Base-by-base conservation (phyloP, 768 basidiomycete genomes). In the Kwoniella newhampshirensis region DNA sequence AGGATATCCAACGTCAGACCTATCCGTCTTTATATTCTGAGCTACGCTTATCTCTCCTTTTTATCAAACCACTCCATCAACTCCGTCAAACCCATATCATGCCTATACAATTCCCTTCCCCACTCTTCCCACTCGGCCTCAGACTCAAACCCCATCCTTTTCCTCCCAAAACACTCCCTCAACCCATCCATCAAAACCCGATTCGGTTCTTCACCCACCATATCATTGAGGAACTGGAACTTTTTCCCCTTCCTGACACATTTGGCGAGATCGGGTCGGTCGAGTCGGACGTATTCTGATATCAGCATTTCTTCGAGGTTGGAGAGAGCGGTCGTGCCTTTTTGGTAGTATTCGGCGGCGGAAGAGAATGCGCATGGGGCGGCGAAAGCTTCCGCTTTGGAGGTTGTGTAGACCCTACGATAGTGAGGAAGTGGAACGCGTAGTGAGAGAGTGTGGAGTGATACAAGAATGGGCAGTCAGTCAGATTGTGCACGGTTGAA, bases 341-440 rank as follows among this genome's bases (percentile, higher is more conserved):
- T 13, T 4, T 50, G n/a, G 15, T n/a, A 23, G 30, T 41, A 57
- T 35, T 43, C 41, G 48, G 6, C 21, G 20, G 26, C 32, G 17
- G 12, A 7, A 4, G 15, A 45, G 28, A 15, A 27, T n/a, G 26
- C 36, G 7, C 32, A 32, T 26, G 60, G 49, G 4, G 54, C 25
- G 13, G 41, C 37, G 37, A 62, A 62, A 28, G 60, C 60, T 17
- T 62, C 60, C 5, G 21, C 48, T 57, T 57, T 54, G 28, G 23
- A 40, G 25, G 53, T 55, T 30, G 42, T 51, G 25, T 41, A 54
- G 17, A 53, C 43, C 52, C 59, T 60, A 42, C 5, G 39, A 9
- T 6, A 41, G 6, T 6, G 7, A 32, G 32, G 13, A 6, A 6
- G 13, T 6, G 13, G 7, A 32, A 32, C 13, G 32, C n/a, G n/a